Conservation (phyloP, 331 rosid species). For the Rosa hybrid region DNA sequence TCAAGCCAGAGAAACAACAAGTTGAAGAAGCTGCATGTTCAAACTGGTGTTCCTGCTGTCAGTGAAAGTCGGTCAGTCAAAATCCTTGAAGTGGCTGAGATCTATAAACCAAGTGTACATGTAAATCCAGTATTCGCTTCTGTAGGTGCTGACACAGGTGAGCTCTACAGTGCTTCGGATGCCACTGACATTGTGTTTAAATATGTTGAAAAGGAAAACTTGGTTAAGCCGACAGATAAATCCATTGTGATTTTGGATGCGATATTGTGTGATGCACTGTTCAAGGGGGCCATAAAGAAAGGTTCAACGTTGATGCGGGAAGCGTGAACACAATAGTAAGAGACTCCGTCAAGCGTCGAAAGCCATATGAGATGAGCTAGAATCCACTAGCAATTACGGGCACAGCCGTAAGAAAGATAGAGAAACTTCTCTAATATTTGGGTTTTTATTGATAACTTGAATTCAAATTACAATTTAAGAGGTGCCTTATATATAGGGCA, state of each 20-base stretch:
- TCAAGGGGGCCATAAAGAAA: slow-evolving; percentile 84
- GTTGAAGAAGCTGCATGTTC: slow-evolving; percentile 64
- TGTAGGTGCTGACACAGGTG: slow-evolving; percentile 67
- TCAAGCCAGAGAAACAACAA: slow-evolving; percentile 79
- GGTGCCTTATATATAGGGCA: no score
- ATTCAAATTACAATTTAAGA: no score
- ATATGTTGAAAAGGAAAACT: slow-evolving; percentile 70
- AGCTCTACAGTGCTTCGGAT: slow-evolving; percentile 71
- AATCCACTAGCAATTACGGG: no score
- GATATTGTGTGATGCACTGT: slow-evolving; percentile 74
- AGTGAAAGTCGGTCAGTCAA: slow-evolving; percentile 49
- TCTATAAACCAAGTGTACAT: slow-evolving; percentile 83
- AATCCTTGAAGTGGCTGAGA: slow-evolving; percentile 79
- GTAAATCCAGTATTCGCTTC: slow-evolving; percentile 77
- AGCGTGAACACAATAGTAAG: no score
- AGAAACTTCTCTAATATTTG: no score
- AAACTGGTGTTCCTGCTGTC: slow-evolving; percentile 44
- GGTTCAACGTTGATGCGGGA: slow-evolving; percentile 78
- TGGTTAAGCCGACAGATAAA: slow-evolving; percentile 71
- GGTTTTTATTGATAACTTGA: no score
- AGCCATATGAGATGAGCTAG: no score
- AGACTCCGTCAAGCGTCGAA: no score
- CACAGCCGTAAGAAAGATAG: no score
- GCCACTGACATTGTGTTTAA: slow-evolving; percentile 71
- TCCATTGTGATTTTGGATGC: slow-evolving; percentile 67